Conservation (phyloP, 805 yeast species). For the Yamadazyma philogaea region DNA sequence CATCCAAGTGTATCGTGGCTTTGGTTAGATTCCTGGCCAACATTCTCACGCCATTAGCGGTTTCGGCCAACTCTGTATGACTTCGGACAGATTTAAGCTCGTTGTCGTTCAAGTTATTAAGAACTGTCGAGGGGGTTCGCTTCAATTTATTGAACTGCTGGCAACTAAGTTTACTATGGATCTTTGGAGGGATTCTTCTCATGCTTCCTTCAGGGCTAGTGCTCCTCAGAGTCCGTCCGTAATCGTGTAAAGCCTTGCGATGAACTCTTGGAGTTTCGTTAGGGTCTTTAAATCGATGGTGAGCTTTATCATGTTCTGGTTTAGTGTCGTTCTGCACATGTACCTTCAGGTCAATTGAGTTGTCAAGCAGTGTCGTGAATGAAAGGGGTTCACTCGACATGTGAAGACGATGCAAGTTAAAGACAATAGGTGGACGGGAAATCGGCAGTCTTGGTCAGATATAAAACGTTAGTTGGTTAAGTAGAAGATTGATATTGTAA, state of each 20-base stretch:
- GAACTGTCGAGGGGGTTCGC: constrained; percentile 21
- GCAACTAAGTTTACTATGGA: constrained; percentile 30
- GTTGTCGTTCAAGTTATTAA: constrained; percentile 30
- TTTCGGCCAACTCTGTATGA: constrained; percentile 73
- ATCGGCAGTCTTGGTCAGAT: too few species aligned
- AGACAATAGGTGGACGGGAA: too few species aligned
- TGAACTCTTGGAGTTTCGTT: constrained; percentile 10
- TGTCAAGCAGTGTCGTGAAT: neutral
- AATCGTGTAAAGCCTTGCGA: constrained; percentile 13
- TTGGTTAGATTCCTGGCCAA: constrained; percentile 67
- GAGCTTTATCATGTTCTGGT: neutral
- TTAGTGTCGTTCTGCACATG: neutral
- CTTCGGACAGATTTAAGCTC: constrained; percentile 57
- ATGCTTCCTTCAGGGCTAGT: constrained; percentile 15
- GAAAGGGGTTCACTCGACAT: constrained; percentile 5
- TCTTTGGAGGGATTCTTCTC: constrained; percentile 21
- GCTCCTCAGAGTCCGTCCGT: constrained; percentile 10
- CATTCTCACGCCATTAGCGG: constrained; percentile 77
- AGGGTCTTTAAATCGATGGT: neutral
- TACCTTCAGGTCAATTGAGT: neutral
- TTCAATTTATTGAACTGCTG: constrained; percentile 19
- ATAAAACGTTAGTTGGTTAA: too few species aligned
- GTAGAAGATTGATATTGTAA: too few species aligned
- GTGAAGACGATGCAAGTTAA: too few species aligned
- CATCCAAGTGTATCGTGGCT: constrained; percentile 69